These are phyloP conservation scores for Mortierella sp. DNA, from an alignment of 371 early-diverging fungal genomes.

Conservation along the genomic window DNA sequence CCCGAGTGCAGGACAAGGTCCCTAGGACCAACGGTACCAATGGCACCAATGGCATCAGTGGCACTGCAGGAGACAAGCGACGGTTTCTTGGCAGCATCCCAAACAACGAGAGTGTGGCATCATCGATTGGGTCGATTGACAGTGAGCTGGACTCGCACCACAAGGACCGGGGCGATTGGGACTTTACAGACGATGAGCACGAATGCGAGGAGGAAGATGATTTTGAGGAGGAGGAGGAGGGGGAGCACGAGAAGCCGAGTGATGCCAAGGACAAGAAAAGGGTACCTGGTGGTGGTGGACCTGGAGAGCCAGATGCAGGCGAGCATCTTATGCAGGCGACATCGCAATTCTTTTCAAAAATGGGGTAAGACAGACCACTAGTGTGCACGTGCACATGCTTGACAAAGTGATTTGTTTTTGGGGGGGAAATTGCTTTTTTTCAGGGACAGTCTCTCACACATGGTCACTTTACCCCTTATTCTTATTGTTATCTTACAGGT, in stretches of 20 bases:
- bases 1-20: neutral
- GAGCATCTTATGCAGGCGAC: conserved; percentile 53
- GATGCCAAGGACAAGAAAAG: conserved; percentile 1
- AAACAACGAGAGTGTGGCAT: neutral
- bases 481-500: conserved; percentile 17
- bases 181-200: neutral
- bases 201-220: neutral
- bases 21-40: neutral
- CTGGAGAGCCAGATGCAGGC: conserved; percentile 42
- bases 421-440: neutral
- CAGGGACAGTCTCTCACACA: neutral
- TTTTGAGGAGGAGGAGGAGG: neutral
- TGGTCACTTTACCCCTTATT: neutral
- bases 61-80: neutral
- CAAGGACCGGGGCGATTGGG: neutral
- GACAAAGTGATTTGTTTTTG: neutral
- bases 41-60: neutral
- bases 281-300: neutral
- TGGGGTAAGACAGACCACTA: conserved; percentile 35
- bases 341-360: conserved; percentile 50
- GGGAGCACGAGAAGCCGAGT: neutral
- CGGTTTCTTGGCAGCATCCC: neutral
- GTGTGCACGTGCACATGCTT: neutral
- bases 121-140: neutral
- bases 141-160: neutral